Evolutionary conservation across 495 filamentous ascomycete species (phyloP), one percentile per base, ranked within the genome.

Genomic region (Tuber borchii): DNA sequence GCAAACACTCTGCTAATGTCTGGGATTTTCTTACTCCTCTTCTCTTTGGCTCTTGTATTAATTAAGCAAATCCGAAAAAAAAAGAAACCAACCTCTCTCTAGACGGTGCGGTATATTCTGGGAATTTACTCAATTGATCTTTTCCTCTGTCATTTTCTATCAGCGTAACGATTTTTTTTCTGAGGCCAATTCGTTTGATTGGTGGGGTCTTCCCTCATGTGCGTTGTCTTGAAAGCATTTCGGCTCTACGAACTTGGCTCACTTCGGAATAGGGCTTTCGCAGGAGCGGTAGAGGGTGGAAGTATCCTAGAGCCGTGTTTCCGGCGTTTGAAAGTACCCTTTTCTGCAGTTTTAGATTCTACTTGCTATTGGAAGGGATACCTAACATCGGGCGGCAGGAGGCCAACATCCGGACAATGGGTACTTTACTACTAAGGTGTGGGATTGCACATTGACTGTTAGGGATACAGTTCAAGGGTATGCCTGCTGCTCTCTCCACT

Each of bases 401-500:
- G 34, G 14, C 56, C 56, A 26, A 26, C 56, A 34, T 65, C 26
- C 56, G 14, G 26, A 34, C 31, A 2, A 34, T 34, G 56, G 31
- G 56, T 16, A 19, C 56, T 65, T 65, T 65, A 34, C 56, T 65
- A 65, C 56, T 65, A 65, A 34, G 26, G 56, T 65, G 56, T 65
- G 34, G 56, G 34, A 65, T 31, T 65, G 56, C 56, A 19, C 26
- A 26, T 34, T 65, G 8, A 26, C 56, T 14, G 14, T 65, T 65
- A 31, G 26, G 26, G 26, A 34, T 34, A 26, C 3, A 8, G 56
- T 65, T 65, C 26, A 65, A 65, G 56, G 56, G 56, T 34, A 65
- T 65, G 26, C 56, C 56, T 65, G 56, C 26, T 65, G 56, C 56
- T 12, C 14, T 65, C 26, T 65, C 26, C 56, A 26, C 56, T 26